Conservation (phyloP, 202 grass and related monocot genomes). For the Schoenoplectus triqueter region DNA sequence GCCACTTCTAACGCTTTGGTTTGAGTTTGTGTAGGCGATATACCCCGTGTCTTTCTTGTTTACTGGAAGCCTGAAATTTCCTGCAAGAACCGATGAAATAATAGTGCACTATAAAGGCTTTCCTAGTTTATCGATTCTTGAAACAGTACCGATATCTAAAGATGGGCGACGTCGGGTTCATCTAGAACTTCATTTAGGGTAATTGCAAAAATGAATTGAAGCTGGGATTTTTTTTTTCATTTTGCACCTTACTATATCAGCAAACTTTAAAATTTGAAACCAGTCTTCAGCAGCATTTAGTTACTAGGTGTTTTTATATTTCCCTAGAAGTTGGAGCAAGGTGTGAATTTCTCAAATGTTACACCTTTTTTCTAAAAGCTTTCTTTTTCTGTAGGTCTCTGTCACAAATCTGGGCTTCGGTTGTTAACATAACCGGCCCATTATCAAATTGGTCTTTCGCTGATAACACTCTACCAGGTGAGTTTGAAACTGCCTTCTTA, state of each 20-base stretch:
- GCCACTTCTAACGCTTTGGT: conserved; percentile 28
- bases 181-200: conserved; percentile 88
- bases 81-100: conserved; percentile 65
- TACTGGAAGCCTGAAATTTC: conserved; percentile 78
- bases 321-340: not conserved
- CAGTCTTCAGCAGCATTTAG: conserved; percentile 1
- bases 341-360: conserved; percentile 8
- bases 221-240: not conserved
- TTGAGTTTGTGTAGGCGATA: conserved; percentile 50
- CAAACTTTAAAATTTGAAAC: not conserved
- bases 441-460: conserved; percentile 97
- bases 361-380: not conserved
- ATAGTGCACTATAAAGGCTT: conserved; percentile 64
- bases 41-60: conserved; percentile 94
- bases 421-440: conserved; percentile 88
- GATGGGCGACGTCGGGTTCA: conserved; percentile 63
- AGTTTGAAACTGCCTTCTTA: not conserved
- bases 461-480: conserved; percentile 73
- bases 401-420: conserved; percentile 77
- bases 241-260: conserved; percentile 26
- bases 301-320: not conserved
- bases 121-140: conserved; percentile 56
- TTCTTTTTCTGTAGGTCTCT: conserved; percentile 64
- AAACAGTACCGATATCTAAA: conserved; percentile 43
- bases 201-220: not conserved